Evolutionary conservation across 345 rosid genomes (phyloP).

Genomic region (Triadica sebifera): DNA sequence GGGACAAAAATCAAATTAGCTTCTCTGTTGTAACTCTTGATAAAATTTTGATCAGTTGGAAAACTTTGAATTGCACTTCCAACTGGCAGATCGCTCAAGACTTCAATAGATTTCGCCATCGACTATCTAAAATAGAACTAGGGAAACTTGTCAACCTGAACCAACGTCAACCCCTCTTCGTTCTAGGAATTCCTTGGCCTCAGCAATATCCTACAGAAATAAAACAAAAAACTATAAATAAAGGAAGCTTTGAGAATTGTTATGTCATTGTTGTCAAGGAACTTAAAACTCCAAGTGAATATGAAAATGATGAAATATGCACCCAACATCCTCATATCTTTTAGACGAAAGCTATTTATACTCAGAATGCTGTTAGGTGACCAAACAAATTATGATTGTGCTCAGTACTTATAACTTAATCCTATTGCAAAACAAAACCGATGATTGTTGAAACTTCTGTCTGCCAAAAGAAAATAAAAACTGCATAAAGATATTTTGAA

Average conservation of each 20-base stretch:
- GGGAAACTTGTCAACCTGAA: constrained; percentile 31
- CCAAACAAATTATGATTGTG: neutral
- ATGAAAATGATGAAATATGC: neutral
- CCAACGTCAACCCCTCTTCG: constrained; percentile 68
- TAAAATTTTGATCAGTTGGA: neutral
- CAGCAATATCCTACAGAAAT: constrained; percentile 61
- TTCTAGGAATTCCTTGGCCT: constrained; percentile 70
- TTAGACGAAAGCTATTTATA: neutral
- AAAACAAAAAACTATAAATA: neutral
- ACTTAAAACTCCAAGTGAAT: no score
- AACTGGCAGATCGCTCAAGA: neutral
- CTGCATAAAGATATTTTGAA: neutral
- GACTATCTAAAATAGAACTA: neutral
- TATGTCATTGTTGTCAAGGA: neutral
- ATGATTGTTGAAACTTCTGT: neutral
- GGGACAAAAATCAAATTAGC: neutral
- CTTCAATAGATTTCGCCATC: neutral
- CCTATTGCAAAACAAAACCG: neutral
- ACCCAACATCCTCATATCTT: neutral
- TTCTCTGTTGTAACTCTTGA: neutral
- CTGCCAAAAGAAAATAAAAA: neutral
- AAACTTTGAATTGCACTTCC: neutral
- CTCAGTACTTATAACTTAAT: neutral
- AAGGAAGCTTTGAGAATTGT: neutral
- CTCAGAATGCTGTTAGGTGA: neutral